Evolutionary conservation across 2,329 filamentous ascomycete species (phyloP).

Genomic region (Meredithiella fracta): DNA sequence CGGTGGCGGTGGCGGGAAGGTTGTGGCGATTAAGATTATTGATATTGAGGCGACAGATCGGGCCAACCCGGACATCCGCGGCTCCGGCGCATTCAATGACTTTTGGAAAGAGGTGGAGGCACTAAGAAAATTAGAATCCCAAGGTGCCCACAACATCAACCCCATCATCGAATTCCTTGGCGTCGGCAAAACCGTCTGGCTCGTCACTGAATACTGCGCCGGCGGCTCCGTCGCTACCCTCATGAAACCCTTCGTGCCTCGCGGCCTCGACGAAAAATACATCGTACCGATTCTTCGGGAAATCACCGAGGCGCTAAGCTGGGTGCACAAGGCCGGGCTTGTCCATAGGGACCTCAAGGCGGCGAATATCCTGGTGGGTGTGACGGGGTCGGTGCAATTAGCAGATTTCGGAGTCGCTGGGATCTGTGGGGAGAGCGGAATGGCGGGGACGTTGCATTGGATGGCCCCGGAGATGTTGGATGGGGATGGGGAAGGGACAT

Average conservation of each 20-base stretch:
- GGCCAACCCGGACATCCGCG: slow-evolving; percentile 36
- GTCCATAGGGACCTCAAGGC: slow-evolving; percentile 59
- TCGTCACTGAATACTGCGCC: slow-evolving; percentile 73
- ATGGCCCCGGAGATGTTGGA: slow-evolving; percentile 71
- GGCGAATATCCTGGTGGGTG: slow-evolving; percentile 65
- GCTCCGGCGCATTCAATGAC: slow-evolving; percentile 51
- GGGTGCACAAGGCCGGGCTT: slow-evolving; percentile 52
- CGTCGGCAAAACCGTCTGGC: slow-evolving; percentile 69
- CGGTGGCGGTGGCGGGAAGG: slow-evolving; percentile 18
- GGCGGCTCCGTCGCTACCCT: slow-evolving; percentile 65
- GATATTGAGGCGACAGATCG: slow-evolving; percentile 66
- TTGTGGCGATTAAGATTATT: slow-evolving; percentile 69
- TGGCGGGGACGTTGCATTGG: slow-evolving; percentile 72
- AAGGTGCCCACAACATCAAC: slow-evolving; percentile 64
- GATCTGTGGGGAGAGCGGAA: slow-evolving; percentile 43
- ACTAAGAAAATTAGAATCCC: slow-evolving; percentile 56
- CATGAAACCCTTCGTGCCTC: slow-evolving; percentile 50
- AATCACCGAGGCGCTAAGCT: slow-evolving; percentile 47
- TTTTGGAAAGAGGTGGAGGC: slow-evolving; percentile 53
- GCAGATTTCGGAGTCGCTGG: slow-evolving; percentile 68
- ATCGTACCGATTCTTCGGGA: slow-evolving; percentile 52
- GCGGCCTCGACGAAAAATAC: slow-evolving; percentile 53
- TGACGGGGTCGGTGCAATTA: slow-evolving; percentile 60
- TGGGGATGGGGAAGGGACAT: slow-evolving; percentile 26
- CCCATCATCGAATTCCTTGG: slow-evolving; percentile 63